phyloP scores from a whole-genome alignment of 257 asterid species.

The Leonotis leonurus region DNA sequence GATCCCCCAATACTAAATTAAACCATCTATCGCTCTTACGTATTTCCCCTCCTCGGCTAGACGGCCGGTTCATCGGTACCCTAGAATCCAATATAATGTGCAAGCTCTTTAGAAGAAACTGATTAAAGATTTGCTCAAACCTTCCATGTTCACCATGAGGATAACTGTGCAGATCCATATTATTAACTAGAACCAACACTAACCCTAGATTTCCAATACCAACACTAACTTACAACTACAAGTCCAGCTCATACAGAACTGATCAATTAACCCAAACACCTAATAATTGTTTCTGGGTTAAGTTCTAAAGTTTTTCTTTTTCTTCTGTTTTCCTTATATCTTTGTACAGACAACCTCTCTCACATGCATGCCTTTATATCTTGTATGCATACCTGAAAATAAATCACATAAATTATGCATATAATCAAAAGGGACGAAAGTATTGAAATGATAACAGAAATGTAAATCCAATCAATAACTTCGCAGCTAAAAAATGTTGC shows the following conservation, averaged over 20 bases:
- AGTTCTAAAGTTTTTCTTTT: not conserved
- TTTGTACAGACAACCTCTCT: constrained; percentile 13
- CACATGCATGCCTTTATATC: constrained; percentile 4
- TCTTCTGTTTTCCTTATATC: not conserved
- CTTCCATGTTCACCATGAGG: constrained; percentile 69
- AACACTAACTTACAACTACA: constrained; percentile 1
- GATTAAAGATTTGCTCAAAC: constrained; percentile 87
- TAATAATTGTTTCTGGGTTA: not conserved
- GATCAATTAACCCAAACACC: constrained; percentile 12
- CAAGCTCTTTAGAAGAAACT: constrained; percentile 75
- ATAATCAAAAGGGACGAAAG: not conserved
- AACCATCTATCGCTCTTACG: constrained; percentile 88
- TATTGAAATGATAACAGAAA: not conserved
- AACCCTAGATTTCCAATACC: constrained; percentile 17
- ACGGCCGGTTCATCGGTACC: constrained; percentile 64
- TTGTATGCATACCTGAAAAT: constrained; percentile 27
- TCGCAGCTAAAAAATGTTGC: constrained; percentile 14
- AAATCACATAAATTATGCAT: not conserved
- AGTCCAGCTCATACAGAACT: not conserved
- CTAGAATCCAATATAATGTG: constrained; percentile 88
- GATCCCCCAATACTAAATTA: constrained; percentile 78
- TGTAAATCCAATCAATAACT: not conserved
- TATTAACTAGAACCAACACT: constrained; percentile 16
- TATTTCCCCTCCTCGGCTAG: constrained; percentile 51
- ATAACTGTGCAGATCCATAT: constrained; percentile 75